Evolutionary conservation across 2,329 filamentous ascomycete species (phyloP).

Genomic region (Pseudogymnoascus sp.): DNA sequence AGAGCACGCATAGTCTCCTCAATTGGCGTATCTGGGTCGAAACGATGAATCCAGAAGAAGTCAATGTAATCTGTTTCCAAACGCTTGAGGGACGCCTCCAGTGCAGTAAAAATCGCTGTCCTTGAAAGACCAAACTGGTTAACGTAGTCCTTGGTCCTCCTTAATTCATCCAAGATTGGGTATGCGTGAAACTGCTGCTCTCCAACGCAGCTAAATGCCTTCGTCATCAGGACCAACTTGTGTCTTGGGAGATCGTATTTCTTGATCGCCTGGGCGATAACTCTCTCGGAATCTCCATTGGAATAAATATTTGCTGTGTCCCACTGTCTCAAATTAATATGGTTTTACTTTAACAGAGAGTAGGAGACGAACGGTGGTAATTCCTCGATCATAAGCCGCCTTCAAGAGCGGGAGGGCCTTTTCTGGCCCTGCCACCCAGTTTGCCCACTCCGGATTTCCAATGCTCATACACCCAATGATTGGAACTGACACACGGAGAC

Average conservation of each 20-base stretch:
- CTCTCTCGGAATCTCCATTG: slow-evolving; percentile 45
- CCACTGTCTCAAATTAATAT: slow-evolving; percentile 32
- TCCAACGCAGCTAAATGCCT: slow-evolving; percentile 44
- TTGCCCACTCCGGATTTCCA: slow-evolving; percentile 42
- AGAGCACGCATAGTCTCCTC: slow-evolving; percentile 57
- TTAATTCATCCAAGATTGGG: slow-evolving; percentile 24
- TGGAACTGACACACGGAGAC: slow-evolving; percentile 54
- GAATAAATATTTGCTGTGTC: slow-evolving; percentile 49
- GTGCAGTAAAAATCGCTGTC: slow-evolving; percentile 57
- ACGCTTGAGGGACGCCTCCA: slow-evolving; percentile 49
- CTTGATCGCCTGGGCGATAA: slow-evolving; percentile 52
- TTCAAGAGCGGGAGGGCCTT: slow-evolving; percentile 52
- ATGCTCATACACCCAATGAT: slow-evolving; percentile 60
- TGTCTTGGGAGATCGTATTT: slow-evolving; percentile 49
- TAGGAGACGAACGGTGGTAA: slow-evolving; percentile 44
- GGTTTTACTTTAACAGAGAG: slow-evolving; percentile 38
- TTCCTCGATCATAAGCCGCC: slow-evolving; percentile 53
- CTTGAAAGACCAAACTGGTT: slow-evolving; percentile 43
- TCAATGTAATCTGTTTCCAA: slow-evolving; percentile 51
- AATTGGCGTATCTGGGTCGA: slow-evolving; percentile 42
- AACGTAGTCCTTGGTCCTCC: slow-evolving; percentile 41
- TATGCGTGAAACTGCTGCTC: slow-evolving; percentile 32
- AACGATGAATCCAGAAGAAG: slow-evolving; percentile 52
- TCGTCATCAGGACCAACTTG: slow-evolving; percentile 51
- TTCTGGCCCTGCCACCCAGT: slow-evolving; percentile 52